Base-by-base conservation (phyloP, 495 filamentous ascomycete species). In the Pyrenula massariospora region DNA sequence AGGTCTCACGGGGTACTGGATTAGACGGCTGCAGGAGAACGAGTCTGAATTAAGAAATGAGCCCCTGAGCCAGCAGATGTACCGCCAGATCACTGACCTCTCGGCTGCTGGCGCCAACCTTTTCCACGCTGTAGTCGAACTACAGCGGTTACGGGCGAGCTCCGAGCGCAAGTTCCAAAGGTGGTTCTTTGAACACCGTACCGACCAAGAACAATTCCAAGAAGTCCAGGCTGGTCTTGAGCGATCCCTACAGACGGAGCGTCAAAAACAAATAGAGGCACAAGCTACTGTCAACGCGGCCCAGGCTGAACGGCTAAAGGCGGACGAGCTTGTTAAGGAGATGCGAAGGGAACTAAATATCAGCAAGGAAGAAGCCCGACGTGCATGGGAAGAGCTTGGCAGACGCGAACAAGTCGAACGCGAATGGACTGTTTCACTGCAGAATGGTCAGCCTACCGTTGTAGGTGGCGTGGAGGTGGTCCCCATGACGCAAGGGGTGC, bases 141-240 rank as follows among this genome's bases (percentile, higher is more conserved):
- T 98, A 25, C 93, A 98, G 64, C 85, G 93, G n/a, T 77, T 98
- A 12, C 88, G 93, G 21, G 93, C 94, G 20, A 94, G 88, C 21
- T 96, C 91, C 1, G 94, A 97, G 68, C 81, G 94, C 36, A 97
- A 97, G 65, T 98, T 98, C 66, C 94, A 97, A 68, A 84, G 94
- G 48, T 98, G 93, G 93, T 96, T 96, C 70, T 94, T 95, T 65
- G 93, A 98, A 62, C 95, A 89, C 1, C 83, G 91, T 50, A 77
- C 83, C 47, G 91, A 96, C 56, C 82, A 94, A 61, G 93, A 98
- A 73, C 84, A 87, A 12, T 73, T 84, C 47, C 84, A 88, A 58
- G 93, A 96, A 66, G 75, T 87, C n/a, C 87, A 88, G 55, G 88
- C 79, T n/a, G 82, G 88, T 61, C 73, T 93, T 20, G 84, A 95